Evolutionary conservation across 1,139 yeast species (phyloP), one percentile per base, ranked within the genome.

Genomic region (Maudiozyma humilis): DNA sequence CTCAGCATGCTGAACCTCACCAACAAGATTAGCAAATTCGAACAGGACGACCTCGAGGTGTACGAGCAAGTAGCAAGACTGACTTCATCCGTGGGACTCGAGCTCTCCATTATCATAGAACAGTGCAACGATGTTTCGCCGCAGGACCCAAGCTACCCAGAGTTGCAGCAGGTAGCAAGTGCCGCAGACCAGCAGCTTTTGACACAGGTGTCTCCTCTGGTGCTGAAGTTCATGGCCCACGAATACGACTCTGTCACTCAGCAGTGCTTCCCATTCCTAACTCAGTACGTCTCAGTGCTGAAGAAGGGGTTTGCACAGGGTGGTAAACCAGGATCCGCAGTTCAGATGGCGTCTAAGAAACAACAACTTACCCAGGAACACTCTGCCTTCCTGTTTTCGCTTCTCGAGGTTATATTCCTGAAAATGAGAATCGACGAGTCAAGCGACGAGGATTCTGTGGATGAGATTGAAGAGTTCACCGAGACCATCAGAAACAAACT

Each of bases 201-300:
- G n/a, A 73, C 70, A 14, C 63, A 62, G 41, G 70, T 86, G 33
- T 77, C 89, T 71, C 96, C 96, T 17, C 70, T 79, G 30, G 70
- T 85, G 12, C 71, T 89, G 46, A 75, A 73, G 46, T 86, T 83
- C 51, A 72, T 91, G 56, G 84, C 85, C 55, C 58, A 60, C 38
- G 95, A 84, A 50, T 89, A 82, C 59, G 97, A 91, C 61, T 96
- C 93, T 51, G 83, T 91, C 12, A 78, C 95, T 1, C 73, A 75
- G 41, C 94, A 85, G 59, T 83, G 87, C 2, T 83, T 89, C 57
- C 82, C 93, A 5, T 84, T 87, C 55, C 69, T 91, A 42, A 78
- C 84, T 40, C 84, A 79, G 45, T 88, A 82, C 58, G 68, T 91
- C 48, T 68, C 84, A 14, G 72, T 80, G 41, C 67, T 88, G 52